Conservation (phyloP, 2,329 filamentous ascomycete genomes). For the Aureobasidium sp. region DNA sequence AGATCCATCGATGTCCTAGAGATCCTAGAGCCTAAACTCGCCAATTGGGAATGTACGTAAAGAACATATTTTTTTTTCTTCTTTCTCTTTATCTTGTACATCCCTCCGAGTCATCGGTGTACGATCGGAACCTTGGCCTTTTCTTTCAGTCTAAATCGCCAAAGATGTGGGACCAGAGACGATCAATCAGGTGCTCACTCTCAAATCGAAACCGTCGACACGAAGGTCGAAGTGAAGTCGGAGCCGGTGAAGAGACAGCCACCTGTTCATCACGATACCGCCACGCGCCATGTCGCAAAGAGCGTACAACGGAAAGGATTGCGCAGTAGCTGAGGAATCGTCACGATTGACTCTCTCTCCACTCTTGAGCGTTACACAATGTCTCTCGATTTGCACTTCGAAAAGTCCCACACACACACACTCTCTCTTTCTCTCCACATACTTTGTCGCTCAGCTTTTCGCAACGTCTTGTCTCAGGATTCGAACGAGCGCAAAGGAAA, state of each 20-base stretch:
- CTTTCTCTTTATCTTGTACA: background rate
- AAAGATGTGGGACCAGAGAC: background rate
- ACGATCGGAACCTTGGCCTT: background rate
- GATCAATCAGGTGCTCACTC: slow-evolving; percentile 12
- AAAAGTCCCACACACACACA: background rate
- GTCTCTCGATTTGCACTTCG: slow-evolving; percentile 7
- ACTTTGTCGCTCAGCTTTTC: background rate
- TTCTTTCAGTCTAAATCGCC: background rate
- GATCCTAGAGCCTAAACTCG: slow-evolving; percentile 73
- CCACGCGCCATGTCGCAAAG: slow-evolving; percentile 6
- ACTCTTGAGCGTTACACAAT: slow-evolving; percentile 11
- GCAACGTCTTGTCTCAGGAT: slow-evolving; percentile 15
- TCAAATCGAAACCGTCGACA: slow-evolving; percentile 1
- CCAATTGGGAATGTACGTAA: slow-evolving; percentile 83
- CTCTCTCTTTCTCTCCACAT: no score
- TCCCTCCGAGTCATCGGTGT: background rate
- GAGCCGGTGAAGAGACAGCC: background rate
- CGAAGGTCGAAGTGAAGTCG: background rate
- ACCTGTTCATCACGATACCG: background rate
- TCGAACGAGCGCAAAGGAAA: background rate
- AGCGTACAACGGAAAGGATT: background rate
- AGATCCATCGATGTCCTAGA: slow-evolving; percentile 80
- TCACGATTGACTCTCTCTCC: background rate
- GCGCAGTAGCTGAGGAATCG: background rate
- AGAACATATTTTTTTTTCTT: slow-evolving; percentile 5